A percentile compares a stretch with the other conserved stretches of the same genome.
Conservation (phyloP, 306 rosid genomes). For the Malus orientalis region DNA sequence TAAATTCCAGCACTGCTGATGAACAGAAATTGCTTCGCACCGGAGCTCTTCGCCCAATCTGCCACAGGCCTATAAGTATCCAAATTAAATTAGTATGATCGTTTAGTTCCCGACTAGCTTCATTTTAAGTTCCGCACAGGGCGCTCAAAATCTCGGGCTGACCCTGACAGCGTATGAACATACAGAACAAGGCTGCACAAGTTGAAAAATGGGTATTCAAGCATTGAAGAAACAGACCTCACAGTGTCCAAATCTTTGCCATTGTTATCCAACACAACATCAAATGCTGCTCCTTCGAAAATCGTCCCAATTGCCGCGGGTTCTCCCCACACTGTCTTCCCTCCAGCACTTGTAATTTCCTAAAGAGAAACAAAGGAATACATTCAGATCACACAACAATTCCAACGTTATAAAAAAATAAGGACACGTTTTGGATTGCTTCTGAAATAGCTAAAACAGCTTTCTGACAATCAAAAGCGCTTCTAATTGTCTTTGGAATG, state of each 20-base stretch:
- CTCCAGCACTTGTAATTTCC: conserved; percentile 91
- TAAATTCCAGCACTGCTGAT: conserved; percentile 96
- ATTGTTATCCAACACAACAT: conserved; percentile 90
- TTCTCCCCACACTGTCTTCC: conserved; percentile 75
- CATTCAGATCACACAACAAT: neutral
- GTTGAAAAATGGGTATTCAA: neutral
- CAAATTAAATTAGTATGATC: conserved; percentile 10
- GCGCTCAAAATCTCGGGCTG: no score
- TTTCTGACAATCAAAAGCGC: no score
- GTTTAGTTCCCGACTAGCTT: neutral
- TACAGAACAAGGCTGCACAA: neutral
- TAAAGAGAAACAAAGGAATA: neutral
- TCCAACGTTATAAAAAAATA: neutral
- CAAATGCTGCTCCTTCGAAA: conserved; percentile 64
- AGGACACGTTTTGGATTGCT: no score
- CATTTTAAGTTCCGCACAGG: no score
- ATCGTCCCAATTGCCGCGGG: conserved; percentile 61
- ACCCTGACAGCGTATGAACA: neutral
- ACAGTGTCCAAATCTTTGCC: conserved; percentile 87
- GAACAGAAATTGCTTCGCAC: conserved; percentile 79
- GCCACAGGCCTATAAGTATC: conserved; percentile 58
- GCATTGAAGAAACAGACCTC: conserved; percentile 36
- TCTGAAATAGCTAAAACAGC: no score
- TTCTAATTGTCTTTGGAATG: no score
- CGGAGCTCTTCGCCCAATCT: conserved; percentile 90